These are phyloP conservation scores for Gossypium gossypioides DNA, from an alignment of 441 rosid species.

Conservation along the genomic window DNA sequence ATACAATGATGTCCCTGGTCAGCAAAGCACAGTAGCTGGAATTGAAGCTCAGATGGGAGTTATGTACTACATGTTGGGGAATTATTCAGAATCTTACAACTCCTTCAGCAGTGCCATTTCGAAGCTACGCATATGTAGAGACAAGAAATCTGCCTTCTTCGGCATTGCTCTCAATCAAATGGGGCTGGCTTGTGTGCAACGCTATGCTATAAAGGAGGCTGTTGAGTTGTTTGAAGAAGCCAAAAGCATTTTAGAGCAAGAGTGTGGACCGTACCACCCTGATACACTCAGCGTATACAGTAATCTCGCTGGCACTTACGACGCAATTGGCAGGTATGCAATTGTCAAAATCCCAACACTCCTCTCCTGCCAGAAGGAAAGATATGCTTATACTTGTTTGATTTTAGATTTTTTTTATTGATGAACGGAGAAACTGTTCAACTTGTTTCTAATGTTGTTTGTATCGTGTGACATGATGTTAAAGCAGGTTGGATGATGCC, in stretches of 20 bases:
- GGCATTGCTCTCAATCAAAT: slow-evolving; percentile 69
- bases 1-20: slow-evolving; percentile 42
- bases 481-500: slow-evolving; percentile 73
- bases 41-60: slow-evolving; percentile 74
- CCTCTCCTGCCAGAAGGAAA: background rate
- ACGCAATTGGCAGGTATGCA: slow-evolving; percentile 55
- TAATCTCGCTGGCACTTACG: slow-evolving; percentile 65
- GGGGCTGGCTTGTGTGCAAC: slow-evolving; percentile 66
- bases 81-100: slow-evolving; percentile 45
- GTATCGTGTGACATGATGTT: slow-evolving; percentile 7
- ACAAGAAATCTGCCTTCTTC: slow-evolving; percentile 57
- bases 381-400: background rate
- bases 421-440: background rate
- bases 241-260: slow-evolving; percentile 44
- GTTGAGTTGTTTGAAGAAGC: slow-evolving; percentile 59
- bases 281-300: slow-evolving; percentile 63
- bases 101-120: slow-evolving; percentile 40
- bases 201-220: slow-evolving; percentile 42
- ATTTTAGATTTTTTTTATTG: slow-evolving; percentile 6
- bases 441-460: background rate
- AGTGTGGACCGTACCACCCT: slow-evolving; percentile 51
- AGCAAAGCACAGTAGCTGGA: slow-evolving; percentile 51
- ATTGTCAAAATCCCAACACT: background rate
- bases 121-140: slow-evolving; percentile 47
- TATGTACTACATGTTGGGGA: slow-evolving; percentile 58